These are phyloP conservation scores for Pyrenochaeta sp. DNA, from an alignment of 2,329 filamentous ascomycete species.

Conservation along the genomic window DNA sequence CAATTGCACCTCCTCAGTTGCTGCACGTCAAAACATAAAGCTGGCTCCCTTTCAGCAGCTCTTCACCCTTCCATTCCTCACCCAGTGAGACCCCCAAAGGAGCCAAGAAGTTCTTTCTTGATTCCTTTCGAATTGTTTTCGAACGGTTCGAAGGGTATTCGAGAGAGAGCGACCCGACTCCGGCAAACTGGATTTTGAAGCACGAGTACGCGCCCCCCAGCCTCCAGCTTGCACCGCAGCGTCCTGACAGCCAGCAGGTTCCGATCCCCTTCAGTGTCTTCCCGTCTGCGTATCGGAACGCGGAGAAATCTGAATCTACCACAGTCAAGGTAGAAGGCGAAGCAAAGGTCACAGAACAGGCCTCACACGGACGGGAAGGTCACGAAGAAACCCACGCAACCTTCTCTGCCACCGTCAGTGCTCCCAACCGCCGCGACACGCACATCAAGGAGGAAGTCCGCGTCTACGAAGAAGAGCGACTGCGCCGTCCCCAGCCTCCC, in stretches of 20 bases:
- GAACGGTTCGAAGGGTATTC: slow-evolving; percentile 66
- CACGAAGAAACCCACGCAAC: slow-evolving; percentile 75
- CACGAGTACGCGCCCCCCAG: slow-evolving; percentile 71
- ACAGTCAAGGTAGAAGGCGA: slow-evolving; percentile 87
- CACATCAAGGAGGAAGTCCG: slow-evolving; percentile 86
- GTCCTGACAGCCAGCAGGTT: slow-evolving; percentile 34
- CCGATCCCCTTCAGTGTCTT: slow-evolving; percentile 99
- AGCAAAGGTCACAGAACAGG: slow-evolving; percentile 74
- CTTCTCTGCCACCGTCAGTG: slow-evolving; percentile 58
- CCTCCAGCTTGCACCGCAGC: background rate
- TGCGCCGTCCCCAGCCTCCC: slow-evolving; percentile 70
- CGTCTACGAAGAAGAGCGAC: slow-evolving; percentile 78
- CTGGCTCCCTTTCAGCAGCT: slow-evolving; percentile 39
- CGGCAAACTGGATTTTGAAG: slow-evolving; percentile 99
- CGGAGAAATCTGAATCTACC: slow-evolving; percentile 63
- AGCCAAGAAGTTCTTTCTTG: slow-evolving; percentile 65
- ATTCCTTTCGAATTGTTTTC: slow-evolving; percentile 68
- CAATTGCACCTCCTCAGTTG: slow-evolving; percentile 45
- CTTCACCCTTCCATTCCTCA: slow-evolving; percentile 25
- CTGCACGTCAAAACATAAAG: slow-evolving; percentile 37
- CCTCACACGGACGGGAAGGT: slow-evolving; percentile 96
- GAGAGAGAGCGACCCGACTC: slow-evolving; percentile 78
- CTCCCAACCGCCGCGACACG: slow-evolving; percentile 57
- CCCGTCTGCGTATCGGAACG: slow-evolving; percentile 92
- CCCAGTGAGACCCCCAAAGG: slow-evolving; percentile 44